Base-by-base conservation (phyloP, 106 monocot species). In the Hemerocallis citrina region DNA sequence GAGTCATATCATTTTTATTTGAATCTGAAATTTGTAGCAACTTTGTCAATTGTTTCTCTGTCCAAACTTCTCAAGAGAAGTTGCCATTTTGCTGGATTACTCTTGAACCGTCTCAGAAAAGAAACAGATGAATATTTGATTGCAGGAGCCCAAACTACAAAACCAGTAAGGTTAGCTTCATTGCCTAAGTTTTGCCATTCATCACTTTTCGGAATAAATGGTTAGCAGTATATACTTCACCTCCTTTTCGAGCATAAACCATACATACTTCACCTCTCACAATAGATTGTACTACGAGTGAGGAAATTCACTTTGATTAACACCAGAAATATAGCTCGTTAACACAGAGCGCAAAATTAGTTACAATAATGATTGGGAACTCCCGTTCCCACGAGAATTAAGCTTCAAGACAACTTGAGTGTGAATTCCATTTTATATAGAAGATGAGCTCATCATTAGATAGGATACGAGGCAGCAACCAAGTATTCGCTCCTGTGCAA, bases 401-500 rank as follows among this genome's bases (percentile, higher is more conserved):
- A 57, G 34, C 57, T 16, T 16, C 11, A 11, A 54, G 0, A 35
- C 29, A 54, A 54, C 29, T 31, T 16, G n/a, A 54, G 12, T 25
- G 7, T 2, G 6, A 5, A 30, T 15, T 31, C 16, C 24, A 22
- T 59, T 24, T 39, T 59, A 30, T 30, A 61, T 19, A 44, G 28
- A 44, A 23, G 61, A 61, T 39, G 69, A 70, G 19, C 61, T 52
- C 52, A 50, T 30, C 49, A 70, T 33, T 29, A 70, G 38, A 58
- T 46, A 70, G 38, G 69, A 34, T 13, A 70, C 69, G 5, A 61
- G 11, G 52, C 45, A 61, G 52, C 45, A 61, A 39, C 69, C 69
- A 13, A 70, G 61, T 2, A 70, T 19, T 19, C n/a, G 69, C 69
- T 39, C 69, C 69, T 5, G 69, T 61, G 30, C 47, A 33, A 30